A percentile compares a stretch with the other conserved stretches of the same genome.
Conservation (phyloP, 495 filamentous ascomycete genomes). For the Penicillium waksmanii region DNA sequence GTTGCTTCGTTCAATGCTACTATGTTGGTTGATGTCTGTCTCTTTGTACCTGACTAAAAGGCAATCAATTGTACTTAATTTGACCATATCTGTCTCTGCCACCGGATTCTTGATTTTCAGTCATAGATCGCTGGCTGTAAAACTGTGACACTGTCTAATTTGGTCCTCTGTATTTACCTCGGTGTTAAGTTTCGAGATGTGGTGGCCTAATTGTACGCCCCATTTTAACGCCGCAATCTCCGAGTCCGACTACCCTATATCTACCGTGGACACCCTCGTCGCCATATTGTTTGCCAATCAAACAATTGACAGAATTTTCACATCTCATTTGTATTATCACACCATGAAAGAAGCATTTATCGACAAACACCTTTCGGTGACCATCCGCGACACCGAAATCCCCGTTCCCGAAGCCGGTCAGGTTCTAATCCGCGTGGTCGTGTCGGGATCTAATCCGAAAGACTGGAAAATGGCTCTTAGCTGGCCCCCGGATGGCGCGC, state of each 20-base stretch:
- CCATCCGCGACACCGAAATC: constrained; percentile 63
- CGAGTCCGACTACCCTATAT: neutral
- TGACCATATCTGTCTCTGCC: too few species aligned
- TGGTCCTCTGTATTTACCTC: too few species aligned
- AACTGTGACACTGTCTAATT: too few species aligned
- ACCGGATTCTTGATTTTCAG: too few species aligned
- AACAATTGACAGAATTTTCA: neutral
- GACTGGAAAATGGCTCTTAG: constrained; percentile 68
- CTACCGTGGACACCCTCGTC: neutral
- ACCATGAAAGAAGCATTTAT: constrained; percentile 62
- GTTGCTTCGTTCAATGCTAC: too few species aligned
- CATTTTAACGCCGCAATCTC: neutral
- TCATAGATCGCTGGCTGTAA: too few species aligned
- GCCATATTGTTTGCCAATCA: neutral
- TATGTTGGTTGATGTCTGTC: too few species aligned
- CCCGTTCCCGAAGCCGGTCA: constrained; percentile 65
- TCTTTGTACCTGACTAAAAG: too few species aligned
- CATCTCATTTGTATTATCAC: neutral
- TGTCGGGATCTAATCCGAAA: constrained; percentile 76
- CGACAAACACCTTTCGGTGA: constrained; percentile 50
- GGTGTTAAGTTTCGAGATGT: too few species aligned
- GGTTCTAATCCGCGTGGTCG: constrained; percentile 70
- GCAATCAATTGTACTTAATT: too few species aligned
- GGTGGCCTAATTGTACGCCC: too few species aligned
- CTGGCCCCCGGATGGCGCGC: constrained; percentile 19